phyloP scores from a whole-genome alignment of 495 filamentous ascomycete species.

The Pseudomonodictys pantanalensis region DNA sequence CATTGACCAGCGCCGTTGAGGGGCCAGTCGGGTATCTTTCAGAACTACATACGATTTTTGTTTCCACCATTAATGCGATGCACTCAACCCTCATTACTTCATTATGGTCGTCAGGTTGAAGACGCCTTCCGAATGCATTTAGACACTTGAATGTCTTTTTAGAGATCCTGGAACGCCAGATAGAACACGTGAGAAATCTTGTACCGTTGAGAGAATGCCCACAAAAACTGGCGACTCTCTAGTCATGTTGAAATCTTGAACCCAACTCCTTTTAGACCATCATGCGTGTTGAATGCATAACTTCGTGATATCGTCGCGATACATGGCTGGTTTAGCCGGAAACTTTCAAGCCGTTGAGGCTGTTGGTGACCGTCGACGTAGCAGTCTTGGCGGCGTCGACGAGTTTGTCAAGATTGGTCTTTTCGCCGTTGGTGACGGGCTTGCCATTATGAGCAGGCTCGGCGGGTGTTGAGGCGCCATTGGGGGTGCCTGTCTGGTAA shows the following conservation, averaged over 20 bases:
- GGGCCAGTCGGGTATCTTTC: conserved; percentile 20
- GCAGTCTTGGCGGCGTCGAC: conserved; percentile 14
- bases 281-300: conserved; percentile 28
- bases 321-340: conserved; percentile 10
- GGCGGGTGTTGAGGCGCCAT: conserved; percentile 2
- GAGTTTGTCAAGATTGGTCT: not conserved
- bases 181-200: not conserved
- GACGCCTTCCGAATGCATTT: conserved; percentile 29
- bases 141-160: not conserved
- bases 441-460: conserved; percentile 3
- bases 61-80: not conserved
- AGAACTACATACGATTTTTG: not conserved
- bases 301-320: not conserved
- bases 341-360: conserved; percentile 17
- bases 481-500: conserved; percentile 18
- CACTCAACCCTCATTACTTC: not conserved
- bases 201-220: conserved; percentile 24
- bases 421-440: not conserved
- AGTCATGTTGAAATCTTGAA: not conserved
- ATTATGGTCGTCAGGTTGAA: conserved; percentile 33
- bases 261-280: conserved; percentile 1
- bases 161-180: not conserved
- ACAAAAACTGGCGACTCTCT: not conserved
- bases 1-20: conserved; percentile 20
- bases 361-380: conserved; percentile 12